Conservation (phyloP, 257 asterid genomes). For the Hygrophila difformis region DNA sequence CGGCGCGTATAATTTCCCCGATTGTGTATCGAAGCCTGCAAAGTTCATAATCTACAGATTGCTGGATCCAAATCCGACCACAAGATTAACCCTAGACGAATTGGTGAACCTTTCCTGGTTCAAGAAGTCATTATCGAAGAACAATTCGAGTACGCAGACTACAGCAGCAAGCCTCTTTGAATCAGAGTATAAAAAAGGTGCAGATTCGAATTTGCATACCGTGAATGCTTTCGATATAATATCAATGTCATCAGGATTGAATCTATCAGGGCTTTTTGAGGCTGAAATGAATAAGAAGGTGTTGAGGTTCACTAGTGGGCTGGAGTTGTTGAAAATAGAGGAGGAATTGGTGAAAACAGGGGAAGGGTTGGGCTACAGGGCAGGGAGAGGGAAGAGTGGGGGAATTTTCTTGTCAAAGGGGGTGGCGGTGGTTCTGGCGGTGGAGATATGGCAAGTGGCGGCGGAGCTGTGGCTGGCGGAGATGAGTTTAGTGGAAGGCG, state of each 20-base stretch:
- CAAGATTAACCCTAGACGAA: conserved; percentile 53
- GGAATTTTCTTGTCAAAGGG: conserved; percentile 52
- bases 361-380: conserved; percentile 41
- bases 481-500: conserved; percentile 48
- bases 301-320: conserved; percentile 52
- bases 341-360: conserved; percentile 44
- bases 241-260: conserved; percentile 65
- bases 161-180: conserved; percentile 10
- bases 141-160: conserved; percentile 11
- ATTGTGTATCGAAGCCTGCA: conserved; percentile 57
- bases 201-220: conserved; percentile 15
- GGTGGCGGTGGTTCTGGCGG: conserved; percentile 25
- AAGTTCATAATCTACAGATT: conserved; percentile 38
- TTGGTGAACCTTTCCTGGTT: conserved; percentile 53
- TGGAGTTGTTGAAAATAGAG: conserved; percentile 37
- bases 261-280: conserved; percentile 63
- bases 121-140: conserved; percentile 42
- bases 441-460: conserved; percentile 49
- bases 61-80: conserved; percentile 69
- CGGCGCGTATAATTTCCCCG: conserved; percentile 46
- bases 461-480: conserved; percentile 58
- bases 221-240: conserved; percentile 82
- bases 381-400: conserved; percentile 45
- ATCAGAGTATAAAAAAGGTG: conserved; percentile 19
- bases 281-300: conserved; percentile 40